phyloP scores from a whole-genome alignment of 75 land plant species.

The Gnetum montanum region DNA sequence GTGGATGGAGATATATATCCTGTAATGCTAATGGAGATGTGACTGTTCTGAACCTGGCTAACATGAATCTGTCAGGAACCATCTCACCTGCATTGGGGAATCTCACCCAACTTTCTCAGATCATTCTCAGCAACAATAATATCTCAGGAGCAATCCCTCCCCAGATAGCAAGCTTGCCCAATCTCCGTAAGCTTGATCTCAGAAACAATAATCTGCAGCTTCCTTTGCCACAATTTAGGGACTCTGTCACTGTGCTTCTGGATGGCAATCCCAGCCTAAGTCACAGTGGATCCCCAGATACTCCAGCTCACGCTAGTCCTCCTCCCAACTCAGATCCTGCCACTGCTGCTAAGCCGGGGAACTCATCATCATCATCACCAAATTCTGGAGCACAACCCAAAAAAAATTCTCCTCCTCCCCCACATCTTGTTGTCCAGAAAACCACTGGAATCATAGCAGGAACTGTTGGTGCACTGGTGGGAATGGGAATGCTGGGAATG shows the following conservation, averaged over 20 bases:
- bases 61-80: conserved; percentile 33
- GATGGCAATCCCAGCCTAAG: conserved; percentile 24
- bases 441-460: conserved; percentile 17
- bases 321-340: conserved; percentile 4
- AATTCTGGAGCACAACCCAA: conserved; percentile 17
- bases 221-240: conserved; percentile 24
- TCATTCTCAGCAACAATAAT: conserved; percentile 37
- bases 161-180: conserved; percentile 18
- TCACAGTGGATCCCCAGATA: conserved; percentile 21
- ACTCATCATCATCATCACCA: neutral
- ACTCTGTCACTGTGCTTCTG: conserved; percentile 10
- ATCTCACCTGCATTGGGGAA: conserved; percentile 35
- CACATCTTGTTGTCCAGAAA: conserved; percentile 1
- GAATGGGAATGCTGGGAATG: conserved; percentile 9
- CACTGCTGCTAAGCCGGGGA: neutral
- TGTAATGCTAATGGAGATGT: conserved; percentile 31
- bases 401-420: neutral
- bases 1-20: conserved; percentile 44
- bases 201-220: conserved; percentile 36
- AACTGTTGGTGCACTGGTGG: conserved; percentile 1
- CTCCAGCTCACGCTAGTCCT: conserved; percentile 1
- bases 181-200: conserved; percentile 37
- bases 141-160: conserved; percentile 51
- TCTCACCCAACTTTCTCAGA: conserved; percentile 14
- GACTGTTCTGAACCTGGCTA: conserved; percentile 23